Evolutionary conservation across 1,139 yeast species (phyloP).

Genomic region (Yamadazyma songkhlaensis): DNA sequence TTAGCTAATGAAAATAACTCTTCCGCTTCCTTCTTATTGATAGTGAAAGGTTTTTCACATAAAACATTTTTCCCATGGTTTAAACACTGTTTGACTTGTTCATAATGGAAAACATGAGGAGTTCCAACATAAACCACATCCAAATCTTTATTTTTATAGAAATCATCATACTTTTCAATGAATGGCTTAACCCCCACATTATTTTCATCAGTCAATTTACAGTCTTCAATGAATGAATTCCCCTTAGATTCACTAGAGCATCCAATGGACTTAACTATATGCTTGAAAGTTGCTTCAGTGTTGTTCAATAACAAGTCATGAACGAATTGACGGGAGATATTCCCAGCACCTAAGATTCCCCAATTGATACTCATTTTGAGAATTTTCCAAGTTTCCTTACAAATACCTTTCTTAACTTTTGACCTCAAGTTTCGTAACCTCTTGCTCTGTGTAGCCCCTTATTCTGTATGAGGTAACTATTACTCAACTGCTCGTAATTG

Average conservation of each 20-base stretch:
- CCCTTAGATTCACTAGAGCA: conserved; percentile 27
- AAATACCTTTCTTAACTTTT: not conserved
- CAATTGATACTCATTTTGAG: conserved; percentile 16
- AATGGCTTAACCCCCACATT: conserved; percentile 4
- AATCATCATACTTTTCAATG: conserved; percentile 28
- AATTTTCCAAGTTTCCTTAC: not conserved
- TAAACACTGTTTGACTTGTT: conserved; percentile 46
- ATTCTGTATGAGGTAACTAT: too few species aligned
- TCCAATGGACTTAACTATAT: conserved; percentile 30
- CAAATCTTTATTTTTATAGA: conserved; percentile 42
- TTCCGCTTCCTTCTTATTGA: conserved; percentile 46
- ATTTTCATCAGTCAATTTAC: conserved; percentile 4
- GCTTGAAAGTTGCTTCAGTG: conserved; percentile 18
- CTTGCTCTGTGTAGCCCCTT: too few species aligned
- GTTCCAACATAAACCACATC: conserved; percentile 58
- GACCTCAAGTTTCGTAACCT: too few species aligned
- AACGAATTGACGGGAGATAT: conserved; percentile 37
- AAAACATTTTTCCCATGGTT: conserved; percentile 52
- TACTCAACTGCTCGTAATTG: too few species aligned
- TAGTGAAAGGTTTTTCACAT: conserved; percentile 61
- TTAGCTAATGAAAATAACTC: conserved; percentile 47
- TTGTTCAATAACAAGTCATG: conserved; percentile 32
- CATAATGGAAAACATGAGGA: conserved; percentile 56
- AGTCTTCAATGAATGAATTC: conserved; percentile 17
- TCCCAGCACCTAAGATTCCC: conserved; percentile 47